Base-by-base conservation (phyloP, 306 rosid genomes). In the Arachis hypogaea region DNA sequence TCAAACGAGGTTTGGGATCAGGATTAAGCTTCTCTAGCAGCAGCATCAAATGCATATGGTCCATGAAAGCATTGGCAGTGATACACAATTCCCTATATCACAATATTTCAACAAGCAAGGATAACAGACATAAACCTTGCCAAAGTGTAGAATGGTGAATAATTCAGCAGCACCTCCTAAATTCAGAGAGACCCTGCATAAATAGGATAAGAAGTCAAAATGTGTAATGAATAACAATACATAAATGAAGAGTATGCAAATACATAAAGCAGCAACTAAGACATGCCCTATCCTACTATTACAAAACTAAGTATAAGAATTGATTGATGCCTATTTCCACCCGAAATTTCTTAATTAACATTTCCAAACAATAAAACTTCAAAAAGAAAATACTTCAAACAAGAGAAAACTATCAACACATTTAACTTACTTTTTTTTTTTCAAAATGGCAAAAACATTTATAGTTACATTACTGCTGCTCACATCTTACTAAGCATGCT, bases 121-220 rank as follows among this genome's bases (percentile, higher is more conserved):
- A 58, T 42, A 78, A 44, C 43, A 58, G 36, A 43, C 3, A 14
- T 10, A 29, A 58, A 29, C 3, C 76, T 51, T 51, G 52, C 69
- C 60, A 63, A 72, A 59, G 29, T 36, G 70, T 30, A 22, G 60
- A 65, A 65, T 52, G 59, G 14, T 51, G 73, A 82, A 59, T 58
- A 56, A n/a, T 54, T 70, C 54, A 38, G 56, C 67, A 60, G 56
- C 67, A 60, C 72, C 65, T 69, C 52, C 62, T 3, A 61, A 70
- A 44, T 49, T 47, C 59, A 30, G 68, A 41, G 57, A 45, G 9
- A 67, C 14, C 4, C 78, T 67, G 71, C 7, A 61, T 62, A 7
- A 43, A 60, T 69, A 59, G 55, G 54, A 70, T 18, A 78, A 59
- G 8, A 71, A 71, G 70, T 79, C 70, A 83, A 63, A 41, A 14